Evolutionary conservation across 23 red algal genomes (phyloP).

Genomic region (Pyropia yezoensis): DNA sequence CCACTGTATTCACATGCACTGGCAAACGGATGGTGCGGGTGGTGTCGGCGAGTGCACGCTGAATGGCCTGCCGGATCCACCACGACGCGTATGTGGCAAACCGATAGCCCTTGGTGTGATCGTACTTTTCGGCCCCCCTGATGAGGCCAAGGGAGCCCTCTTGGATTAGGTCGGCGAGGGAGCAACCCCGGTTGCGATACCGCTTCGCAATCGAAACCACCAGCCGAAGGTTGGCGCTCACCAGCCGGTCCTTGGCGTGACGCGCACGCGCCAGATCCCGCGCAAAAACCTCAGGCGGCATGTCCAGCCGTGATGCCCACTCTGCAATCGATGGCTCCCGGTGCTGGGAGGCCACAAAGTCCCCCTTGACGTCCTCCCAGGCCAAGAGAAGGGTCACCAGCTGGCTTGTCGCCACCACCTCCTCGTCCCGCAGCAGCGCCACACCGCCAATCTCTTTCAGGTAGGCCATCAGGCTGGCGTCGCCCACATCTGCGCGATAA

Average conservation of each 20-base stretch:
- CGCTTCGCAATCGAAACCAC: conserved; percentile 91
- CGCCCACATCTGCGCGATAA: neutral
- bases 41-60: conserved; percentile 44
- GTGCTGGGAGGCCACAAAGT: too few species aligned
- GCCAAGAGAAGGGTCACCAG: conserved; percentile 36
- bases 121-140: conserved; percentile 84
- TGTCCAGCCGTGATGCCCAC: too few species aligned
- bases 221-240: conserved; percentile 81
- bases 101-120: conserved; percentile 73
- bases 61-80: conserved; percentile 91
- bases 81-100: conserved; percentile 89
- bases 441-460: conserved; percentile 77
- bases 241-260: conserved; percentile 62
- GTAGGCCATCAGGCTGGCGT: conserved; percentile 51
- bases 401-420: conserved; percentile 46
- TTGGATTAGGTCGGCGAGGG: conserved; percentile 70
- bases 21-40: conserved; percentile 72
- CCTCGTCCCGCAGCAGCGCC: conserved; percentile 31
- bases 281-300: conserved; percentile 16
- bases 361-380: conserved; percentile 27
- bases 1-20: conserved; percentile 43
- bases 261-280: conserved; percentile 27
- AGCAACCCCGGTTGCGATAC: conserved; percentile 44
- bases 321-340: too few species aligned
- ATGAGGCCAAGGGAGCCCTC: conserved; percentile 86